Evolutionary conservation across 2,329 filamentous ascomycete genomes (phyloP).

Genomic region (Talaromyces sp.): DNA sequence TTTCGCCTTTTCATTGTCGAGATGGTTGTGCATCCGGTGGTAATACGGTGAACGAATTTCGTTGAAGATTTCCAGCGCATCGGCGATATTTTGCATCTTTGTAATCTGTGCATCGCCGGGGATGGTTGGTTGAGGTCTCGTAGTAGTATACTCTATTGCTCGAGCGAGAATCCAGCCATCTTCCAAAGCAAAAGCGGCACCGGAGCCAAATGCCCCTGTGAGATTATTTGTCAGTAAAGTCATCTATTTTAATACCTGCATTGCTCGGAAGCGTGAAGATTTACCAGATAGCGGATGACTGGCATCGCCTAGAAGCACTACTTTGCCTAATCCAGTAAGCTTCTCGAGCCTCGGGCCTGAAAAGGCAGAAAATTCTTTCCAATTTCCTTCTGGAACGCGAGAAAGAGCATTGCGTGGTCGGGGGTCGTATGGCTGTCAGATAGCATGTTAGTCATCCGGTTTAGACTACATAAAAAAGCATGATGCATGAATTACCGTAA

Average conservation of each 20-base stretch:
- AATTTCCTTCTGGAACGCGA: background rate
- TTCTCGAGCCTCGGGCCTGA: background rate
- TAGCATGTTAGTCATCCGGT: background rate
- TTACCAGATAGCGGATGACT: slow-evolving; percentile 4
- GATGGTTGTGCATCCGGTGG: slow-evolving; percentile 28
- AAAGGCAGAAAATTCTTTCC: slow-evolving; percentile 5
- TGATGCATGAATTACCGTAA: background rate
- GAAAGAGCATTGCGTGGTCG: background rate
- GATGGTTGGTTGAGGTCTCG: slow-evolving; percentile 9
- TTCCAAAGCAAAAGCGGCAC: slow-evolving; percentile 41
- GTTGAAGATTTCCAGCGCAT: slow-evolving; percentile 36
- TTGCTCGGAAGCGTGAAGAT: background rate
- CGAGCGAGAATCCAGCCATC: slow-evolving; percentile 44
- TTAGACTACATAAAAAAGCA: background rate
- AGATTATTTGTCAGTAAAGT: background rate
- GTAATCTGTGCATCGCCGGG: background rate
- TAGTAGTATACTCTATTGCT: slow-evolving; percentile 24
- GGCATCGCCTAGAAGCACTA: slow-evolving; percentile 1
- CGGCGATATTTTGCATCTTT: slow-evolving; percentile 5
- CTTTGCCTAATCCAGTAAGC: slow-evolving; percentile 1
- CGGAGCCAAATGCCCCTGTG: slow-evolving; percentile 4
- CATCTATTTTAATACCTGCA: background rate
- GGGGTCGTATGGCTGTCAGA: background rate
- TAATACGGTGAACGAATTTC: slow-evolving; percentile 39
- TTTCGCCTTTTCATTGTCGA: slow-evolving; percentile 14